Percentiles rank a stretch among this genome's conserved stretches.
phyloP scores from a whole-genome alignment of 2,329 filamentous ascomycete genomes.

The Calycina herbarum region DNA sequence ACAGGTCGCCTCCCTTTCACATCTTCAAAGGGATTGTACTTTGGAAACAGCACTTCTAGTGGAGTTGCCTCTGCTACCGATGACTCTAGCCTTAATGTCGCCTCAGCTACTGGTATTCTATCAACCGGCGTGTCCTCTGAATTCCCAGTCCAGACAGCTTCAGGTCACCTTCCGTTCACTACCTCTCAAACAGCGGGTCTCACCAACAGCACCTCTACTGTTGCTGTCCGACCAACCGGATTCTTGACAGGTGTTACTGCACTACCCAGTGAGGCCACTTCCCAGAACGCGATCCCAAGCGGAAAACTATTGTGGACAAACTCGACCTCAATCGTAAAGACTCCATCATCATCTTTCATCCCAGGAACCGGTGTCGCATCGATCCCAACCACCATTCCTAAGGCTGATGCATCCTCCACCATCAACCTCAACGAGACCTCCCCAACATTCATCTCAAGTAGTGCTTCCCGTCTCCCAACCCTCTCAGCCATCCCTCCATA shows the following conservation, averaged over 20 bases:
- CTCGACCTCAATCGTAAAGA: background rate
- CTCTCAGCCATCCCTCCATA: background rate
- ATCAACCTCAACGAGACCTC: background rate
- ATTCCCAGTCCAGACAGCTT: background rate
- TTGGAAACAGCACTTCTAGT: conserved; percentile 3
- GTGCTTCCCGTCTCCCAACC: background rate
- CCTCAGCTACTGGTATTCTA: background rate
- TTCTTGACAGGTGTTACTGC: background rate
- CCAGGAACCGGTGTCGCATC: background rate
- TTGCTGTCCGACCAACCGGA: background rate
- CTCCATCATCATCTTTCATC: background rate
- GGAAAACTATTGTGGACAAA: background rate
- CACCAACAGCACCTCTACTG: background rate
- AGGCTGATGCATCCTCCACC: background rate
- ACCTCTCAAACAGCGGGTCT: background rate
- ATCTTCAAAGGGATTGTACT: background rate
- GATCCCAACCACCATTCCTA: background rate
- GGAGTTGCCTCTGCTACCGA: background rate
- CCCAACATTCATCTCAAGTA: background rate
- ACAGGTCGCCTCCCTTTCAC: conserved; percentile 1
- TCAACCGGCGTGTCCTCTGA: background rate
- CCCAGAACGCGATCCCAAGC: background rate
- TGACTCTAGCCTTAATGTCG: background rate
- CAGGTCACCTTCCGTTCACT: background rate
- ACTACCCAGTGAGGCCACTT: background rate